Percentiles rank a stretch among this genome's conserved stretches.
Conservation (phyloP, 805 yeast species). For the Saccharomyces kudriavzevii region DNA sequence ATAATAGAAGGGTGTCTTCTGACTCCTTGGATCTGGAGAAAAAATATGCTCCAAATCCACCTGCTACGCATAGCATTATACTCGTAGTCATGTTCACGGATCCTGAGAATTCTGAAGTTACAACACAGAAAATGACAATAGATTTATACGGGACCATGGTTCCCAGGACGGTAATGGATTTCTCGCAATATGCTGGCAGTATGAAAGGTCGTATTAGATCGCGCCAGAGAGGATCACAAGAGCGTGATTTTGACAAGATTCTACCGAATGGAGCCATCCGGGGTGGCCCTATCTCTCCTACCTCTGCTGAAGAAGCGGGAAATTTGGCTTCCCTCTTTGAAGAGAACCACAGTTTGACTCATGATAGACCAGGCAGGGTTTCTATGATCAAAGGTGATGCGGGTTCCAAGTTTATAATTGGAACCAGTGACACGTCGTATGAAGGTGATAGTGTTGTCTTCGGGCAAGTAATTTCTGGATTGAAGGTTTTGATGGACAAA, state of each 20-base stretch:
- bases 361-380: conserved; percentile 59
- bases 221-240: background rate
- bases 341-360: conserved; percentile 65
- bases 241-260: conserved; percentile 56
- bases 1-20: background rate
- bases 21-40: conserved; percentile 1
- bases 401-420: conserved; percentile 65
- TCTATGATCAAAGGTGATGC: conserved; percentile 64
- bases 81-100: conserved; percentile 24
- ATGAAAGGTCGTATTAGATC: background rate
- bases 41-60: conserved; percentile 30
- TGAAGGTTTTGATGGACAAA: conserved; percentile 46
- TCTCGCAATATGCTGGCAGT: conserved; percentile 38
- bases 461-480: conserved; percentile 67
- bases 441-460: conserved; percentile 66
- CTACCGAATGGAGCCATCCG: conserved; percentile 71
- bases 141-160: conserved; percentile 60
- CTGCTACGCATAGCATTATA: conserved; percentile 21
- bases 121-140: conserved; percentile 35
- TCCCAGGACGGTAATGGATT: conserved; percentile 58
- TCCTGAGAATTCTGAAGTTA: conserved; percentile 5
- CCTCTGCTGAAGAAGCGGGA: conserved; percentile 50
- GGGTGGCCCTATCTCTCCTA: conserved; percentile 79
- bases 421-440: conserved; percentile 44
- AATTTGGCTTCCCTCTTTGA: conserved; percentile 55